Evolutionary conservation across 352 stramenopile species (phyloP), one percentile per base, ranked within the genome.

Genomic region (Phytophthora cactorum): DNA sequence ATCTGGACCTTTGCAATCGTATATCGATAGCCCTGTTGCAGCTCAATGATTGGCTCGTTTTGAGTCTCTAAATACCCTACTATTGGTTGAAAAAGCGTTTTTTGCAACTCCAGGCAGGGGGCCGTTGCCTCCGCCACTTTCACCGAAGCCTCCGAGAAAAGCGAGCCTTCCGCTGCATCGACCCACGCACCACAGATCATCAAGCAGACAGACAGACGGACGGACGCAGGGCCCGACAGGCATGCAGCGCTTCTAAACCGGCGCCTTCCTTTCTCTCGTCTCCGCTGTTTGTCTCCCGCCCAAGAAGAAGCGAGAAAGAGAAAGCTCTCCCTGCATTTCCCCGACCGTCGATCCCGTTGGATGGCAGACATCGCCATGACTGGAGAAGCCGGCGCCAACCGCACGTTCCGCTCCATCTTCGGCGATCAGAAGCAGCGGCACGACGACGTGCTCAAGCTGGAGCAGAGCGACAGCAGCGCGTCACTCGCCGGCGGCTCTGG

Each of bases 331-430:
- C 38, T 34, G 12, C 25, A 22, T 14, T 49, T 46, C 34, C 15
- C 52, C 34, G 11, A 53, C 3, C 31, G 28, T 54, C 22, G 27
- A 49, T 15, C 31, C 56, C 59, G 32, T 15, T 76, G 68, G 44
- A 79, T 81, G 72, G 70, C 59, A 63, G 55, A 59, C 60, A 70
- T 56, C 47, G 58, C 54, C n/a, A 86, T 85, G 80, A 79, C 80
- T 67, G 73, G 69, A 61, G 77, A 78, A 67, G 69, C 66, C 22
- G 67, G 80, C 53, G 84, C 84, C 39, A 85, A 78, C 57, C 75
- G 81, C 70, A 92, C 84, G 59, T 92, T 92, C 71, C 84, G 77
- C 54, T 89, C 84, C 52, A 86, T 92, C 56, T 92, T 91, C 44
- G 79, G 74, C 10, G 52, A 68, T 25, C 47, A 60, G 17, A 31